phyloP scores from a whole-genome alignment of 768 basidiomycete genomes.

The Asterophora lycoperdoides region DNA sequence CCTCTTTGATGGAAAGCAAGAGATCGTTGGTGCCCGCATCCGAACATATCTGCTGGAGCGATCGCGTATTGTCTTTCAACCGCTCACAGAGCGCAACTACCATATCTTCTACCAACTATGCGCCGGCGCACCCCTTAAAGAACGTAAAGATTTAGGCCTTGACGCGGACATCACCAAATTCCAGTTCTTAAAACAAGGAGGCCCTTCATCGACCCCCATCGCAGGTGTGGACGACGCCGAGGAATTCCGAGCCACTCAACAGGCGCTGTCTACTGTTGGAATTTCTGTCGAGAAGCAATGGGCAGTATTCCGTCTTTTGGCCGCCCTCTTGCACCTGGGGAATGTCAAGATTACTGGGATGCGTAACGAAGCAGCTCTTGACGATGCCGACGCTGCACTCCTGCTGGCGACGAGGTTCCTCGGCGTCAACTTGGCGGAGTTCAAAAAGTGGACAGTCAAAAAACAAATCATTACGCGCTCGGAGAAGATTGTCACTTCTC shows the following conservation, averaged over 20 bases:
- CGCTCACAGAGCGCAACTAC: slow-evolving; percentile 95
- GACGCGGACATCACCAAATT: slow-evolving; percentile 85
- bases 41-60: slow-evolving; percentile 97
- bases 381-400: slow-evolving; percentile 79
- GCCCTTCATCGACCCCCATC: slow-evolving; percentile 82
- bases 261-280: slow-evolving; percentile 93
- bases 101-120: slow-evolving; percentile 99
- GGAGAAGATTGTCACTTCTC: slow-evolving; percentile 89
- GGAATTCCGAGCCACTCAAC: slow-evolving; percentile 91
- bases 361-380: slow-evolving; percentile 78
- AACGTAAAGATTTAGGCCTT: slow-evolving; percentile 91
- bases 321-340: slow-evolving; percentile 93
- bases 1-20: slow-evolving; percentile 91
- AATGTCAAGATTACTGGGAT: slow-evolving; percentile 87
- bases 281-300: slow-evolving; percentile 98
- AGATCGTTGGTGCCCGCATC: slow-evolving; percentile 98
- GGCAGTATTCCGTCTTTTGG: slow-evolving; percentile 93
- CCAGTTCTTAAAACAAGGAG: slow-evolving; percentile 90
- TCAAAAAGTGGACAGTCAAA: slow-evolving; percentile 99
- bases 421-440: slow-evolving; percentile 85
- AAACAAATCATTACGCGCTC: slow-evolving; percentile 93
- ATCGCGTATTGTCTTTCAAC: slow-evolving; percentile 96
- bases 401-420: slow-evolving; percentile 83
- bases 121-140: slow-evolving; percentile 91
- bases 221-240: slow-evolving; percentile 92